phyloP scores from a whole-genome alignment of 768 basidiomycete species.

The Psilocybe subaeruginosa region DNA sequence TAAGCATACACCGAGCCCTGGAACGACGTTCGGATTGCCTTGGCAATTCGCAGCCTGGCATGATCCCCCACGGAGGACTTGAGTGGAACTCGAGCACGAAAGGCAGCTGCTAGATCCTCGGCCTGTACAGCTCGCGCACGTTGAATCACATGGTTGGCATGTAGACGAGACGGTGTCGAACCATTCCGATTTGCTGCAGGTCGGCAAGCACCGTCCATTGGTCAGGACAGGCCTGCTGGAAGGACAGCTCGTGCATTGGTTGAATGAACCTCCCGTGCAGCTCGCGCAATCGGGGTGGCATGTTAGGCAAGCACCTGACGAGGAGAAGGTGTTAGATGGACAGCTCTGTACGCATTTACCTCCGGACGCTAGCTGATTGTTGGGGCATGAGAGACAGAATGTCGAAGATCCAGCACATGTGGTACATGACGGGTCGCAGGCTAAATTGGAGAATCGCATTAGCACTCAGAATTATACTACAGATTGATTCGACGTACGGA shows the following conservation, averaged over 20 bases:
- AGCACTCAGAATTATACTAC: background rate
- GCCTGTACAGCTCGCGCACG: slow-evolving; percentile 79
- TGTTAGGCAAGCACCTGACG: slow-evolving; percentile 63
- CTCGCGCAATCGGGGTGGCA: slow-evolving; percentile 86
- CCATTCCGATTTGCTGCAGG: slow-evolving; percentile 70
- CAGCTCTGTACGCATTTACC: slow-evolving; percentile 78
- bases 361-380: slow-evolving; percentile 64
- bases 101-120: slow-evolving; percentile 71
- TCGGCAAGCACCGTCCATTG: slow-evolving; percentile 76
- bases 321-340: slow-evolving; percentile 68
- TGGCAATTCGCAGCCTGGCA: slow-evolving; percentile 68
- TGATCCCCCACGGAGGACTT: slow-evolving; percentile 64
- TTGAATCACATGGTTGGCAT: slow-evolving; percentile 70
- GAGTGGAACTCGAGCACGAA: slow-evolving; percentile 66
- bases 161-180: slow-evolving; percentile 64
- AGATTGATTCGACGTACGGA: slow-evolving; percentile 35
- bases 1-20: slow-evolving; percentile 81
- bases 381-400: slow-evolving; percentile 75
- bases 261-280: slow-evolving; percentile 73
- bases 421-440: slow-evolving; percentile 73
- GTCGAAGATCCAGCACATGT: slow-evolving; percentile 69
- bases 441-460: slow-evolving; percentile 27
- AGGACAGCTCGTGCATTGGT: slow-evolving; percentile 76
- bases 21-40: slow-evolving; percentile 53
- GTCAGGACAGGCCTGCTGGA: slow-evolving; percentile 69